These are phyloP conservation scores for Fusarium scirpi DNA, from an alignment of 2,329 filamentous ascomycete genomes.

Conservation along the genomic window DNA sequence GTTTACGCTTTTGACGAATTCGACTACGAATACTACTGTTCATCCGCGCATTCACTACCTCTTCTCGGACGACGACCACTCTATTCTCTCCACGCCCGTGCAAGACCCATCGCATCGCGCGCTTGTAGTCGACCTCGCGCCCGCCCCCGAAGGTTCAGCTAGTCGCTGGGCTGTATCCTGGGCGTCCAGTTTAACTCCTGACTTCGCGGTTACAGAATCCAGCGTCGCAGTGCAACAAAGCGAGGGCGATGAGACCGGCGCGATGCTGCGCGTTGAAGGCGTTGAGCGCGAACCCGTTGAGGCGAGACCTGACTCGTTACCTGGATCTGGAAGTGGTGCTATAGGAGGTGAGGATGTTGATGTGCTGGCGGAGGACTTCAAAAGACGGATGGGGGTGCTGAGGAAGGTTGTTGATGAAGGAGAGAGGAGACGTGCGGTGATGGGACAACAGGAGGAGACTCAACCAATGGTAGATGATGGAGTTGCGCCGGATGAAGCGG, in stretches of 20 bases:
- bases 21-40: constrained; percentile 76
- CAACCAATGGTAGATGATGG: constrained; percentile 16
- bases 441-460: constrained; percentile 37
- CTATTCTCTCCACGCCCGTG: constrained; percentile 75
- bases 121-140: constrained; percentile 66
- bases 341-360: constrained; percentile 61
- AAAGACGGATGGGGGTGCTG: constrained; percentile 66
- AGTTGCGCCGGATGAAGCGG: constrained; percentile 33
- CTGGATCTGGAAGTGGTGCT: constrained; percentile 50
- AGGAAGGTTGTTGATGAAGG: constrained; percentile 66
- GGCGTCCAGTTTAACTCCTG: constrained; percentile 77
- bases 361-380: constrained; percentile 67
- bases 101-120: constrained; percentile 57
- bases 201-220: constrained; percentile 73
- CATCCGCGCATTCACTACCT: constrained; percentile 93
- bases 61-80: constrained; percentile 90
- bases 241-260: constrained; percentile 47
- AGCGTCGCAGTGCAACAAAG: constrained; percentile 59
- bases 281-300: constrained; percentile 54
- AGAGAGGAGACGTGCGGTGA: constrained; percentile 56
- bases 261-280: constrained; percentile 54
- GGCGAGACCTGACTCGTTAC: constrained; percentile 43
- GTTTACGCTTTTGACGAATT: constrained; percentile 86
- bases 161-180: constrained; percentile 69
- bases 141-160: constrained; percentile 54